Evolutionary conservation across 2,329 filamentous ascomycete species (phyloP).

Genomic region (Dendrostoma leiphaemia): DNA sequence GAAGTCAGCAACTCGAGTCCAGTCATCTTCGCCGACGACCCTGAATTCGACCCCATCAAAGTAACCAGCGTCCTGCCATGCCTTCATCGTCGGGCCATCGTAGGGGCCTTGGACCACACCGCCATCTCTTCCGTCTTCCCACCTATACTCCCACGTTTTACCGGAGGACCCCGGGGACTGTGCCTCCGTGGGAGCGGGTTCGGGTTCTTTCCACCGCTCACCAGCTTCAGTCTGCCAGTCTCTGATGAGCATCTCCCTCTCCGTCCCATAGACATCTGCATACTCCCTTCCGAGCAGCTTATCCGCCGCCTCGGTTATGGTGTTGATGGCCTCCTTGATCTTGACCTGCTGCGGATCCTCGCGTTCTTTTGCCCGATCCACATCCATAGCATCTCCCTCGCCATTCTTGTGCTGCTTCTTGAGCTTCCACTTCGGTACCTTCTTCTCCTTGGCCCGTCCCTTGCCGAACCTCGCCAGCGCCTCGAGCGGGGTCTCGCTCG

Average conservation of each 20-base stretch:
- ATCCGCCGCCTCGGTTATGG: slow-evolving; percentile 87
- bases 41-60: slow-evolving; percentile 89
- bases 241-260: slow-evolving; percentile 78
- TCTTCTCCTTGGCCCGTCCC: slow-evolving; percentile 51
- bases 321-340: slow-evolving; percentile 72
- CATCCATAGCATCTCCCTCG: slow-evolving; percentile 63
- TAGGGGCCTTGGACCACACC: slow-evolving; percentile 82
- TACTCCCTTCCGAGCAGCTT: slow-evolving; percentile 79
- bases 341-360: slow-evolving; percentile 68
- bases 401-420: slow-evolving; percentile 61
- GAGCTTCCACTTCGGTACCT: slow-evolving; percentile 65
- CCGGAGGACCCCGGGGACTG: slow-evolving; percentile 29
- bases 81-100: slow-evolving; percentile 79
- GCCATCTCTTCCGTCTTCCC: slow-evolving; percentile 83
- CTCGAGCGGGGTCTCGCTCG: slow-evolving; percentile 83
- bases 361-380: slow-evolving; percentile 54
- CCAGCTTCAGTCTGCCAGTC: slow-evolving; percentile 84
- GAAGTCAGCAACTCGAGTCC: slow-evolving; percentile 43
- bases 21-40: slow-evolving; percentile 51
- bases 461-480: slow-evolving; percentile 79
- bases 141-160: slow-evolving; percentile 84
- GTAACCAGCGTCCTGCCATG: slow-evolving; percentile 89
- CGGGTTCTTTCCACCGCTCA: slow-evolving; percentile 69
- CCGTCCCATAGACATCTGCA: slow-evolving; percentile 86
- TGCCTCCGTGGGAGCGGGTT: slow-evolving; percentile 23